These are phyloP conservation scores for Medicago truncatula DNA, from an alignment of 306 rosid genomes.

Conservation along the genomic window DNA sequence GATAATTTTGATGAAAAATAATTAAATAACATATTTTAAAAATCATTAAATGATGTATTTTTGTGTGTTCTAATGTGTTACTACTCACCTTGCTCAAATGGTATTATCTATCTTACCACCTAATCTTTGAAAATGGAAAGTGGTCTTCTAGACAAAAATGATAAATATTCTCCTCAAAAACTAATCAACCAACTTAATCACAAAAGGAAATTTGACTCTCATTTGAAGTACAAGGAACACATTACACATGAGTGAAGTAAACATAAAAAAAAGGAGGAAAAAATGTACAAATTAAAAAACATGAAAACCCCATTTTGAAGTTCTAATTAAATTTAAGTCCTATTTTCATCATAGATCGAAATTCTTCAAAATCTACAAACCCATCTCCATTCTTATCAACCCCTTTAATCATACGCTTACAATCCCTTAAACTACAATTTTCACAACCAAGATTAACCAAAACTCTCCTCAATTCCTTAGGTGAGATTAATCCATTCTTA, in stretches of 20 bases:
- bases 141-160: neutral
- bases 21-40: too few species aligned
- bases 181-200: neutral
- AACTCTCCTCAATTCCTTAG: constrained; percentile 63
- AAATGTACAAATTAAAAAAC: neutral
- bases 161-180: neutral
- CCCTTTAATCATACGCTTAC: constrained; percentile 66
- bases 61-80: too few species aligned
- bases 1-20: too few species aligned
- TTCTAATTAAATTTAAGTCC: constrained; percentile 32
- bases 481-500: constrained; percentile 64
- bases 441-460: constrained; percentile 60
- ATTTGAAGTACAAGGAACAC: neutral
- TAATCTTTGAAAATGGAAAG: too few species aligned
- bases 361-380: constrained; percentile 72
- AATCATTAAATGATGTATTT: too few species aligned
- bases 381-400: constrained; percentile 78
- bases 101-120: too few species aligned
- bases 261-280: neutral
- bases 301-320: constrained; percentile 17
- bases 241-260: neutral
- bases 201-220: neutral
- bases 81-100: too few species aligned
- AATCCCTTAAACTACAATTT: constrained; percentile 60
- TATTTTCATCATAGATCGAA: constrained; percentile 65